Base-by-base conservation (phyloP, 495 filamentous ascomycete species). In the Penicillium alfredii region DNA sequence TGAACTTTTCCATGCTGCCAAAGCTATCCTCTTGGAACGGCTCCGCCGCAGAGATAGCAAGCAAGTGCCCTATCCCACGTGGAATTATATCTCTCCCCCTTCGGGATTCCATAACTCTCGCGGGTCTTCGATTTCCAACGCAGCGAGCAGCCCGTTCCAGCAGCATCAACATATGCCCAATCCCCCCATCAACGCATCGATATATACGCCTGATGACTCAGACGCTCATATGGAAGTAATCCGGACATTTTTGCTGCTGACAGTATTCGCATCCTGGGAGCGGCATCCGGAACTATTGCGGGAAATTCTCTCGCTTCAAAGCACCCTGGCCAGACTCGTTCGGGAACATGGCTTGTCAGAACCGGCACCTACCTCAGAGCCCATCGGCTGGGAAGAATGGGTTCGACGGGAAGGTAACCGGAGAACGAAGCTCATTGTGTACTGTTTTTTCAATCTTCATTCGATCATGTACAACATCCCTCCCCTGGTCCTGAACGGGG, bases 1-100 rank as follows among this genome's bases (percentile, higher is more conserved):
- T 44, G 76, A 81, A 8, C 60, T 88, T 5, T 88, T 82, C 63
- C 79, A 84, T 56, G 81, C 81, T 5, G 62, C 69, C 2, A 72
- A 69, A 40, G 60, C 67, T 10, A 62, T 73, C 11, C 45, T 71
- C 13, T 44, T 69, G 13, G 68, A 74, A 40, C 67, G 66, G 4
- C 59, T 71, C 6, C 68, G 66, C 19, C 55, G 65, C 42, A 47
- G 63, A 41, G 66, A 71, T 28, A 68, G 64, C 41, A 64, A 68
- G 30, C 59, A 70, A 40, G 63, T 66, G 10, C 60, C 58, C 22
- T 59, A 61, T 22, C 56, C 63, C 11, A 47, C 67, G 31, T 71
- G 67, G 67, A 66, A 64, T 33, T 63, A 63, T 30, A 46, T 65
- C 8, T 63, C 64, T 21, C 65, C 65, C 13, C 47, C 46, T 11